A percentile compares a stretch with the other conserved stretches of the same genome.
These are phyloP conservation scores for Cenchrus americanus DNA, from an alignment of 176 grass and related monocot genomes.

Conservation along the genomic window DNA sequence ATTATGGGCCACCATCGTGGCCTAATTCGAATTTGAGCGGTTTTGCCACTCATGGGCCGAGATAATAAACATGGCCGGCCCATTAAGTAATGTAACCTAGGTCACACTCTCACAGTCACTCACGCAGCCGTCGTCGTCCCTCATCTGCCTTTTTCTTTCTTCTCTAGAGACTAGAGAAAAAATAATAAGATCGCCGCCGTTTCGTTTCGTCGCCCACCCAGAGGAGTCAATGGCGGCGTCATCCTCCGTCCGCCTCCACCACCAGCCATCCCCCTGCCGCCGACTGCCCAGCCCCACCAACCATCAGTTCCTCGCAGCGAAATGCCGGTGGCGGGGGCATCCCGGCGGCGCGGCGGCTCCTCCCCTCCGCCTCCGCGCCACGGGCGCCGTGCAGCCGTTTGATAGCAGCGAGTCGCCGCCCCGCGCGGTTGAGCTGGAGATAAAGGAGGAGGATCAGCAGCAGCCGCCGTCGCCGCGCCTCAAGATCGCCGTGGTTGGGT, in stretches of 20 bases:
- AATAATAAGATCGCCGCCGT: slow-evolving; percentile 1
- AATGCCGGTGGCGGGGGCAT: slow-evolving; percentile 7
- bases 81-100: not conserved
- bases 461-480: slow-evolving; percentile 21
- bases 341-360: not conserved
- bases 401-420: slow-evolving; percentile 12
- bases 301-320: not conserved
- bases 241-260: slow-evolving; percentile 12
- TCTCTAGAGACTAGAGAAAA: not conserved
- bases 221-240: slow-evolving; percentile 32
- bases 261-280: not conserved
- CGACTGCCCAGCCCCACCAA: not conserved
- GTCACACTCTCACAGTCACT: not conserved
- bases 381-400: slow-evolving; percentile 22
- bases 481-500: slow-evolving; percentile 85
- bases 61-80: not conserved
- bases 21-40: not conserved
- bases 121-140: not conserved
- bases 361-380: slow-evolving; percentile 45
- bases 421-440: not conserved
- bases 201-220: not conserved
- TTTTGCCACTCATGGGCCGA: not conserved
- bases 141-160: not conserved
- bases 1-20: not conserved
- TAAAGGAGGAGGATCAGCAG: not conserved